Base-by-base conservation (phyloP, 179 eudicot species). In the Pouteria campechiana region DNA sequence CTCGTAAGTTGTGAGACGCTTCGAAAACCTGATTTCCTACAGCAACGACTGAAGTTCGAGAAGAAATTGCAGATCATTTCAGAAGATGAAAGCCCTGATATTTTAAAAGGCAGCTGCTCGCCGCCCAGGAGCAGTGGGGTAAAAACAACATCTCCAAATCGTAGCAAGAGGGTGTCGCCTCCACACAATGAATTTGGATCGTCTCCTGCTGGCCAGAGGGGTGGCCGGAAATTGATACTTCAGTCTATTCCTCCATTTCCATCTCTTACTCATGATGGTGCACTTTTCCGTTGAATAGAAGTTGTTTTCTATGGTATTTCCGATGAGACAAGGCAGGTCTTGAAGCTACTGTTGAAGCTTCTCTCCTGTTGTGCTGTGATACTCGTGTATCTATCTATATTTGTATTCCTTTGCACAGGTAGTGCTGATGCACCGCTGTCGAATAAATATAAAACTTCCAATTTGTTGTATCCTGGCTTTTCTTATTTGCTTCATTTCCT, bases 181-280 rank as follows among this genome's bases (percentile, higher is more conserved):
- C 95, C 93, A 25, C 85, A 81, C 15, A 48, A 63, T 22, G 58
- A 37, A 39, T 46, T 52, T 24, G 70, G 68, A 25, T 42, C 7
- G 32, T 63, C 79, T 3, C 61, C 75, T n/a, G n/a, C n/a, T n/a
- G 70, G 64, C 14, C 63, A 50, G 24, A 69, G 78, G 46, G 79
- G 75, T 56, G 76, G 81, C 66, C 67, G 98, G 48, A 90, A 81
- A 67, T 48, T 85, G 60, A 76, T 90, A 56, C 65, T 90, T 53
- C 89, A 72, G 45, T 90, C 98, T 1, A 86, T 90, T 53, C 95
- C 98, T 16, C 65, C 93, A 1, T 90, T 79, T 46, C 98, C 98
- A 22, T 81, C 95, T 2, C 93, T 90, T 47, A 72, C 85, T 32
- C 75, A n/a, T n/a, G n/a, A n/a, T n/a, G n/a, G n/a, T n/a, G n/a